A percentile compares a stretch with the other conserved stretches of the same genome.
These are phyloP conservation scores for Neoscytalidium dimidiatum DNA, from an alignment of 2,329 filamentous ascomycete species.

Conservation along the genomic window DNA sequence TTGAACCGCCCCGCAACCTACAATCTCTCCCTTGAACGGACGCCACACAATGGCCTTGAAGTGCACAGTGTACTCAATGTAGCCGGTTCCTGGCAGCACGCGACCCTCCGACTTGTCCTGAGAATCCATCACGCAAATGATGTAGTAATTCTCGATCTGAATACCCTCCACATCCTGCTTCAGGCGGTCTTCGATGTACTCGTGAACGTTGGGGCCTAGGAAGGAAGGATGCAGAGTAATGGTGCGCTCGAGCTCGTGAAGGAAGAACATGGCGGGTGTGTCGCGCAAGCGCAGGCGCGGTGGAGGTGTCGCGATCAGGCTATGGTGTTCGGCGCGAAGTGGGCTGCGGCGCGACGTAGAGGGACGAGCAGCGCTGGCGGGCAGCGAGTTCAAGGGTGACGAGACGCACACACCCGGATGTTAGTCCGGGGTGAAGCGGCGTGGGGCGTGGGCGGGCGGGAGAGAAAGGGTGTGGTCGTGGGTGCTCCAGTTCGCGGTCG, in stretches of 20 bases:
- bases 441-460: not conserved
- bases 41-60: constrained; percentile 97
- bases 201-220: constrained; percentile 91
- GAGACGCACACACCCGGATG: not conserved
- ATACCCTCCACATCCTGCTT: constrained; percentile 93
- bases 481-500: not conserved
- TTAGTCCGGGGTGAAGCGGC: not conserved
- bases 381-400: not conserved
- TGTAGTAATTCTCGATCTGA: constrained; percentile 94
- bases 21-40: constrained; percentile 97
- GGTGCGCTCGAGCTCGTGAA: constrained; percentile 92
- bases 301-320: not conserved
- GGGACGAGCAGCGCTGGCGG: not conserved
- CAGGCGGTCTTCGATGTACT: constrained; percentile 85
- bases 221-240: constrained; percentile 96
- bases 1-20: constrained; percentile 50
- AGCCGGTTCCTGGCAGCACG: constrained; percentile 85
- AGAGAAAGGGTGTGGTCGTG: not conserved
- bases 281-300: constrained; percentile 6
- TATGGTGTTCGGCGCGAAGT: not conserved
- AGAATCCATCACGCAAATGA: constrained; percentile 96
- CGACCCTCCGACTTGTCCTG: constrained; percentile 92
- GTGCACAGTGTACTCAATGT: constrained; percentile 91
- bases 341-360: not conserved
- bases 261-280: constrained; percentile 81